phyloP scores from a whole-genome alignment of 345 rosid genomes.

The Erodium maritimum region DNA sequence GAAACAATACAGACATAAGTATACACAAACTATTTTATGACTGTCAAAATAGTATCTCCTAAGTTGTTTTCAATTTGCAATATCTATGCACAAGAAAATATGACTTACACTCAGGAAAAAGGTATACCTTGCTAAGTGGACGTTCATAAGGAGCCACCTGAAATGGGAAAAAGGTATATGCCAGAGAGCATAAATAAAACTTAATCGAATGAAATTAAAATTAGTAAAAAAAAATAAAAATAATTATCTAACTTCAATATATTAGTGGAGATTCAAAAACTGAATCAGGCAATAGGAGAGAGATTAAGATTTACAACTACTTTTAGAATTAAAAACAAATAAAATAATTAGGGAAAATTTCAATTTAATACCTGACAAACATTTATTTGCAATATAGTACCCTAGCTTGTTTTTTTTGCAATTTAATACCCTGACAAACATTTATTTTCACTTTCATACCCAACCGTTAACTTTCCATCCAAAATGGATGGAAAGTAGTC shows the following conservation, averaged over 20 bases:
- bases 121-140: slow-evolving; percentile 89
- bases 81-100: neutral
- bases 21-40: neutral
- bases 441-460: too few species aligned
- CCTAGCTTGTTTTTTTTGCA: too few species aligned
- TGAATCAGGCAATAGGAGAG: too few species aligned
- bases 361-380: too few species aligned
- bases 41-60: neutral
- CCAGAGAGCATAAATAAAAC: neutral
- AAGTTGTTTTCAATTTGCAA: neutral
- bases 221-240: neutral
- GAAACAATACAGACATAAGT: neutral
- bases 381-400: too few species aligned
- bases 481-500: too few species aligned
- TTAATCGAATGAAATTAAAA: neutral
- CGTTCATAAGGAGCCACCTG: slow-evolving; percentile 99
- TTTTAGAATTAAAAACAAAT: too few species aligned
- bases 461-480: too few species aligned
- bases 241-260: neutral
- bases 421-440: too few species aligned
- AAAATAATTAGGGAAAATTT: too few species aligned
- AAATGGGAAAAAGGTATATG: slow-evolving; percentile 5
- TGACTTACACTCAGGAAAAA: slow-evolving; percentile 69
- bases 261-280: too few species aligned
- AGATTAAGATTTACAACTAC: too few species aligned